Conservation (phyloP, 179 eudicot genomes). For the Nepenthes alata region DNA sequence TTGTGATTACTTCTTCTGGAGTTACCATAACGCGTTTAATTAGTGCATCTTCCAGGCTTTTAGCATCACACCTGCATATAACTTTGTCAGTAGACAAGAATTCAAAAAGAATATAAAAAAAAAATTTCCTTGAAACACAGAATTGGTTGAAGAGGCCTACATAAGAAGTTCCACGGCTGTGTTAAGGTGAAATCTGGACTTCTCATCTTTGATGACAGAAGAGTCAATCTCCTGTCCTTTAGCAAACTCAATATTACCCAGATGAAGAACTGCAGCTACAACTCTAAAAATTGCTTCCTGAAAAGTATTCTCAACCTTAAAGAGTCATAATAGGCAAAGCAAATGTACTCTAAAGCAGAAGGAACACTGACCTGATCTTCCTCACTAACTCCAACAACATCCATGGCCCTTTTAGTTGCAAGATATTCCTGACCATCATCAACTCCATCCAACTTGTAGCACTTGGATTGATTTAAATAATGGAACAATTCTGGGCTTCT, state of each 20-base stretch:
- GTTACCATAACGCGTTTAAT: conserved; percentile 94
- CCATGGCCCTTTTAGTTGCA: conserved; percentile 96
- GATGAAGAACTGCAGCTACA: conserved; percentile 85
- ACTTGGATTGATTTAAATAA: conserved; percentile 88
- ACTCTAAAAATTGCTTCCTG: conserved; percentile 88
- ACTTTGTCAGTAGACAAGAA: conserved; percentile 5
- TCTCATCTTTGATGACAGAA: conserved; percentile 74
- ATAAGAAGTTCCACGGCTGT: conserved; percentile 66
- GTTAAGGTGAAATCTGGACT: conserved; percentile 73
- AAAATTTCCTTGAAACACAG: not conserved
- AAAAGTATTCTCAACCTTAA: conserved; percentile 17
- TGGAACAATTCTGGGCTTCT: conserved; percentile 60
- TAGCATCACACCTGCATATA: conserved; percentile 65
- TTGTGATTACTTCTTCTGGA: conserved; percentile 88
- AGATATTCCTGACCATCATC: conserved; percentile 81
- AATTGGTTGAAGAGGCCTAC: conserved; percentile 21
- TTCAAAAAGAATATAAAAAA: not conserved
- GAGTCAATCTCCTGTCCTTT: conserved; percentile 80
- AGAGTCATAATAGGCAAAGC: conserved; percentile 5
- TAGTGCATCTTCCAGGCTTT: conserved; percentile 84
- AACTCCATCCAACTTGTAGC: conserved; percentile 68
- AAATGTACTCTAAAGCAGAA: not conserved
- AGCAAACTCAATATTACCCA: conserved; percentile 80
- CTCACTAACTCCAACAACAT: conserved; percentile 85
- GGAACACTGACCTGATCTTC: conserved; percentile 66